Percentiles rank a stretch among this genome's conserved stretches.
These are phyloP conservation scores for Boletus sp. DNA, from an alignment of 768 basidiomycete species.

Conservation along the genomic window DNA sequence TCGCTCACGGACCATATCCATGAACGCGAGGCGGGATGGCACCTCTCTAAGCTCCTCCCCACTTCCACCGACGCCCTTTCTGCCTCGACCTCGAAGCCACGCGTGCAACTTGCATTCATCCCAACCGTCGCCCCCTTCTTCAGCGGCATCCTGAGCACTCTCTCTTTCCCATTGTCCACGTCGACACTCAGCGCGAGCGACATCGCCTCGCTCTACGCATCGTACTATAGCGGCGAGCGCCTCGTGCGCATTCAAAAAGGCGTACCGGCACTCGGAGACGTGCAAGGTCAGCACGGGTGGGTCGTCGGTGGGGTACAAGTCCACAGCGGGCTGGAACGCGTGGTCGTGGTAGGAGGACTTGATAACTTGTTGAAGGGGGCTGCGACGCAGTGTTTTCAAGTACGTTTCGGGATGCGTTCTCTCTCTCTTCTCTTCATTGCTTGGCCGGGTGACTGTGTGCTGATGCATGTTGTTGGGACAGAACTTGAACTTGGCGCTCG, in stretches of 20 bases:
- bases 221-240: slow-evolving; percentile 72
- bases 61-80: neutral
- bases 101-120: slow-evolving; percentile 74
- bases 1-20: slow-evolving; percentile 96
- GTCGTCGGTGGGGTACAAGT: slow-evolving; percentile 92
- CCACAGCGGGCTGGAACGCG: slow-evolving; percentile 83
- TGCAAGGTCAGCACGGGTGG: slow-evolving; percentile 87
- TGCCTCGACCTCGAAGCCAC: slow-evolving; percentile 2
- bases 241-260: slow-evolving; percentile 66
- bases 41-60: slow-evolving; percentile 65
- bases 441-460: neutral
- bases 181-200: slow-evolving; percentile 65
- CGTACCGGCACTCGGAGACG: slow-evolving; percentile 71
- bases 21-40: slow-evolving; percentile 90
- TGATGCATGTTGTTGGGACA: slow-evolving; percentile 29
- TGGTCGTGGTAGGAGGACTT: slow-evolving; percentile 92
- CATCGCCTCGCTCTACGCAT: slow-evolving; percentile 69
- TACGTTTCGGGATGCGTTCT: slow-evolving; percentile 35
- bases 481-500: slow-evolving; percentile 90
- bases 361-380: slow-evolving; percentile 98
- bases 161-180: slow-evolving; percentile 74
- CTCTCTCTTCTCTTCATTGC: neutral
- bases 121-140: slow-evolving; percentile 94
- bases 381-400: slow-evolving; percentile 97
- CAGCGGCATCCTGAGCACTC: slow-evolving; percentile 89